Evolutionary conservation across 2,329 filamentous ascomycete species (phyloP).

Genomic region (Sarocladium brachiariae): DNA sequence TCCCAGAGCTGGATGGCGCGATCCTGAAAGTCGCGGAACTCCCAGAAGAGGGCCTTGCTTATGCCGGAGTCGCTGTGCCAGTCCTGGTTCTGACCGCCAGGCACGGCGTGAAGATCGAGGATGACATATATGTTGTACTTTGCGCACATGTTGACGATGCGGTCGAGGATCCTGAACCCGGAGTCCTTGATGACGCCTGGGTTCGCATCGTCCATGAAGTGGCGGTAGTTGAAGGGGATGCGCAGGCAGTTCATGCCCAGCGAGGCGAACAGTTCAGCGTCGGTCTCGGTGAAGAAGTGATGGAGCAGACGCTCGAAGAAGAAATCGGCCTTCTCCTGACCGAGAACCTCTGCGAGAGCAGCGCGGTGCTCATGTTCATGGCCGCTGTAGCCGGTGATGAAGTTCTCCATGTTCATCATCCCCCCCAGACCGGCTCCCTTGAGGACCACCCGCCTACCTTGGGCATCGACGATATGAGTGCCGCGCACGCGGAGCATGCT

Average conservation of each 20-base stretch:
- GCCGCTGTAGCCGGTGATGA: conserved; percentile 56
- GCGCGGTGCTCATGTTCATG: conserved; percentile 50
- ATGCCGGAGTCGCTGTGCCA: conserved; percentile 37
- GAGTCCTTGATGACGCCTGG: conserved; percentile 38
- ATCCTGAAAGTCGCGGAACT: conserved; percentile 39
- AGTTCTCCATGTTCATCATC: conserved; percentile 48
- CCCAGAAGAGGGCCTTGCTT: conserved; percentile 36
- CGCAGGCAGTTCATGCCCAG: conserved; percentile 52
- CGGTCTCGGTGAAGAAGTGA: conserved; percentile 52
- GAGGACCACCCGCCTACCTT: conserved; percentile 38
- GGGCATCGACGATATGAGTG: conserved; percentile 34
- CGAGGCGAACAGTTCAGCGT: conserved; percentile 50
- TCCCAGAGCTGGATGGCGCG: conserved; percentile 37
- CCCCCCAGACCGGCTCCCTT: conserved; percentile 26
- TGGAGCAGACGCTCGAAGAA: conserved; percentile 52
- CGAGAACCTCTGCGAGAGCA: conserved; percentile 45
- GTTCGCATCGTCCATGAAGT: conserved; percentile 47
- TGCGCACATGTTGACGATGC: conserved; percentile 38
- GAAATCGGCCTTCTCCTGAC: conserved; percentile 49
- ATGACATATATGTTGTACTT: conserved; percentile 36
- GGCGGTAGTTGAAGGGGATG: conserved; percentile 54
- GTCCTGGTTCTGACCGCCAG: conserved; percentile 40
- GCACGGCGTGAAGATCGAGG: conserved; percentile 36
- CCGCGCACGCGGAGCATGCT: conserved; percentile 24
- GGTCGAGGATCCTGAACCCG: conserved; percentile 43